Evolutionary conservation across 1,284 basidiomycete genomes (phyloP).

Genomic region (Ganoderma leucocontextum): DNA sequence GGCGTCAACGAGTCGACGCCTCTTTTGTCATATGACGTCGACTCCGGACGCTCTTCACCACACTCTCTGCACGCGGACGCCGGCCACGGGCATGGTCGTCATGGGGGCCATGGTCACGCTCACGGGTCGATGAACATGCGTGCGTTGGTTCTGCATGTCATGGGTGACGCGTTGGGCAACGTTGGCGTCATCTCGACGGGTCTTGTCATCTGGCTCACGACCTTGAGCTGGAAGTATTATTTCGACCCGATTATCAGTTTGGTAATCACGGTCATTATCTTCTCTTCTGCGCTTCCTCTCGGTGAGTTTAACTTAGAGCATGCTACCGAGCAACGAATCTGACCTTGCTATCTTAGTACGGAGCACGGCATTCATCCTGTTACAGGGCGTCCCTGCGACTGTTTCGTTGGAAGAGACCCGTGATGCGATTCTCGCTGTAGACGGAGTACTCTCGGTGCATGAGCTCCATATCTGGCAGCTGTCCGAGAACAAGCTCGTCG

Average conservation of each 20-base stretch:
- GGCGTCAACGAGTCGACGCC: constrained; percentile 37
- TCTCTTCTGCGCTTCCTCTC: constrained; percentile 93
- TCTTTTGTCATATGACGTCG: constrained; percentile 30
- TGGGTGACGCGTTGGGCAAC: constrained; percentile 98
- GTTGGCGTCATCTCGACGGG: constrained; percentile 97
- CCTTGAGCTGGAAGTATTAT: constrained; percentile 86
- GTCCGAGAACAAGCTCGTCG: constrained; percentile 89
- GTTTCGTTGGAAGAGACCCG: constrained; percentile 91
- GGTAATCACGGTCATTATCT: constrained; percentile 96
- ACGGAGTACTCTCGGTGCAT: constrained; percentile 93
- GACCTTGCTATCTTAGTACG: constrained; percentile 63
- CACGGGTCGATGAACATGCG: constrained; percentile 98
- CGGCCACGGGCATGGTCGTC: constrained; percentile 26
- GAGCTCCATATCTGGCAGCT: constrained; percentile 98
- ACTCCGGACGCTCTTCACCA: constrained; percentile 33
- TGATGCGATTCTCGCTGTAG: constrained; percentile 78
- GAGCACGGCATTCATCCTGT: constrained; percentile 95
- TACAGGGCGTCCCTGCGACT: constrained; percentile 93
- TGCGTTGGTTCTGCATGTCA: constrained; percentile 92
- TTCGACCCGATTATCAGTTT: constrained; percentile 95
- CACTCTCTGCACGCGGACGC: constrained; percentile 25
- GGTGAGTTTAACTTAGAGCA: constrained; percentile 56
- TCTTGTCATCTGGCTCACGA: constrained; percentile 88
- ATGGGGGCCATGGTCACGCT: constrained; percentile 55
- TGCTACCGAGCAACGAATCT: neutral